Conservation (phyloP, 306 rosid species). For the Alnus glutinosa region DNA sequence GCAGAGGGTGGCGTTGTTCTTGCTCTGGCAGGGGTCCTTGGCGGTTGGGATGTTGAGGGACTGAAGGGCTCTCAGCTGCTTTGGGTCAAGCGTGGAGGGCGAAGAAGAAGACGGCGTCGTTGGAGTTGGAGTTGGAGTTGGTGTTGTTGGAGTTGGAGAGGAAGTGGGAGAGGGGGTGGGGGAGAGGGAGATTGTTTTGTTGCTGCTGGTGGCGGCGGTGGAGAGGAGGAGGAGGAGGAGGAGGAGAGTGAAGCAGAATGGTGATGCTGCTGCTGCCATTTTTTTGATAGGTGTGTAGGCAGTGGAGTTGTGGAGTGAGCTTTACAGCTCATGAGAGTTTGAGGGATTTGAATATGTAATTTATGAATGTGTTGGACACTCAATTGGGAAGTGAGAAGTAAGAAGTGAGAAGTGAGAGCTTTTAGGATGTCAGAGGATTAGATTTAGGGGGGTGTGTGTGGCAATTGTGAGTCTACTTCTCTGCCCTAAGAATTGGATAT, state of each 20-base stretch:
- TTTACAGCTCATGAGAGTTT: not conserved
- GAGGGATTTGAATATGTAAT: not conserved
- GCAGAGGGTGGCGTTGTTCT: constrained; percentile 66
- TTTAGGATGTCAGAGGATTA: no score
- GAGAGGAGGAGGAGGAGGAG: constrained; percentile 25
- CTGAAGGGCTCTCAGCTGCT: constrained; percentile 75
- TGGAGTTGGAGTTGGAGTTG: constrained; percentile 21
- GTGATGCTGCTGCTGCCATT: constrained; percentile 29
- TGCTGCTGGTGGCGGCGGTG: constrained; percentile 7
- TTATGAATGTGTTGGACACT: not conserved
- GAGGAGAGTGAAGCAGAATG: constrained; percentile 16
- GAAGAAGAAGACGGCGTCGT: constrained; percentile 19
- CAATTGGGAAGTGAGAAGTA: not conserved
- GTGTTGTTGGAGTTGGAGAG: constrained; percentile 26
- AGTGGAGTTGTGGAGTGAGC: not conserved
- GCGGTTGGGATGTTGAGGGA: constrained; percentile 87
- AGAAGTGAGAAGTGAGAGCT: not conserved
- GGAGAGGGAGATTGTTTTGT: constrained; percentile 12
- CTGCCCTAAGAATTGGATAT: constrained; percentile 14
- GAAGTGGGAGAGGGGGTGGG: constrained; percentile 28
- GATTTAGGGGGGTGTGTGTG: no score
- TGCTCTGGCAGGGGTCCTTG: constrained; percentile 70
- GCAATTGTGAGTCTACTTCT: not conserved
- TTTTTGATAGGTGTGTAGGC: not conserved
- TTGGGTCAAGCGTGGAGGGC: constrained; percentile 71